Conservation (phyloP, 257 asterid genomes). For the Linderniella brevidens region DNA sequence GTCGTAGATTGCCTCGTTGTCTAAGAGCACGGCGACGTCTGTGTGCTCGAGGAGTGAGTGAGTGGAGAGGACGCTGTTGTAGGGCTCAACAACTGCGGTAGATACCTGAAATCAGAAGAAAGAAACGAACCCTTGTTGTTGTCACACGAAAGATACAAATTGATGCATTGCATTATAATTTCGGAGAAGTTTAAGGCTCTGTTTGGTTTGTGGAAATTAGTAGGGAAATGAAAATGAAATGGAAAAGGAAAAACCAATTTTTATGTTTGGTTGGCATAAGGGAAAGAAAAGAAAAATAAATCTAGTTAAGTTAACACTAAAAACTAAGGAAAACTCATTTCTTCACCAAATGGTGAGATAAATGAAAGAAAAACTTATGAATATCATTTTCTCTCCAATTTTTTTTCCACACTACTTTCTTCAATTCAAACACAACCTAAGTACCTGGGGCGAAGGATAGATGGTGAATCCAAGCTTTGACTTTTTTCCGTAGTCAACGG, state of each 20-base stretch:
- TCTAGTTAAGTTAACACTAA: too few relatives aligned
- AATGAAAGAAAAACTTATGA: too few relatives aligned
- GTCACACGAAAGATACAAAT: background rate
- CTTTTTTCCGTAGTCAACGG: slow-evolving; percentile 73
- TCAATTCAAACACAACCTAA: too few relatives aligned
- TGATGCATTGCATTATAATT: background rate
- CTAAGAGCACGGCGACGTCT: slow-evolving; percentile 69
- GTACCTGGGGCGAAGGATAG: slow-evolving; percentile 85
- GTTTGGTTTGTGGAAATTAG: too few relatives aligned
- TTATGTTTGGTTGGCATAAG: too few relatives aligned
- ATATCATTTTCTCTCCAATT: too few relatives aligned
- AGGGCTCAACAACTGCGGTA: slow-evolving; percentile 94
- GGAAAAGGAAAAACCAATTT: too few relatives aligned
- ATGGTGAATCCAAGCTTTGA: slow-evolving; percentile 89
- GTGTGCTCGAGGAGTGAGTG: slow-evolving; percentile 90
- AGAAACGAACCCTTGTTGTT: background rate
- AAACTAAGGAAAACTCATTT: too few relatives aligned
- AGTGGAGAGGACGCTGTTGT: slow-evolving; percentile 83
- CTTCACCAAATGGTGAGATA: too few relatives aligned
- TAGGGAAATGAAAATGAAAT: too few relatives aligned
- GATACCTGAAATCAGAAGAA: slow-evolving; percentile 45
- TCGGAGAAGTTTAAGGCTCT: background rate
- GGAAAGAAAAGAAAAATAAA: too few relatives aligned
- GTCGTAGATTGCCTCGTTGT: slow-evolving; percentile 87
- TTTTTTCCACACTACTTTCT: too few relatives aligned